Evolutionary conservation across 805 yeast genomes (phyloP), one percentile per base, ranked within the genome.

Genomic region (Pichia eremophila): DNA sequence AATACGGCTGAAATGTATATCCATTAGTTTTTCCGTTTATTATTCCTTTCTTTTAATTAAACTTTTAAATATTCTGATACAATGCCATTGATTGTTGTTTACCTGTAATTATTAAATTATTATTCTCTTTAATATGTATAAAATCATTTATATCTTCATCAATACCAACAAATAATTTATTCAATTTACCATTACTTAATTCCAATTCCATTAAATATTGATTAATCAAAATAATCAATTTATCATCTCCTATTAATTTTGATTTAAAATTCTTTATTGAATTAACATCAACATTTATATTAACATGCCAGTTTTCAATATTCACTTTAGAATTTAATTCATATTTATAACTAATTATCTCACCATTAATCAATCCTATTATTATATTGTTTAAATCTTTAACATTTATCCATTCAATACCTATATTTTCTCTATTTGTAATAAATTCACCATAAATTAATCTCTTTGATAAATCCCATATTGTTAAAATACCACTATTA

Each of bases 381-480:
- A 57, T 29, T 3, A 48, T 34, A 19, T 18, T 17, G 9, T 45
- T 40, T 1, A 28, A 40, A 17, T 39, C 27, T 4, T 51, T 47
- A 36, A 27, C 11, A 39, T 46, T 19, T 51, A 39, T 9, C 49
- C 47, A 8, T 2, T 43, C 54, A 18, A 46, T 48, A 8, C 17
- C 28, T 14, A 11, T 18, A 19, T 32, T 27, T 2, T 46, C 45
- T 6, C 46, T 51, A 17, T 43, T 43, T 2, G 54, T 52, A 7
- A 39, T 25, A 19, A 55, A 49, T 43, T 64, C 67, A 1, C 60
- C 58, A 11, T 57, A 35, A 17, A 44, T 54, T 7, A 53, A 29
- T 31, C 57, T 48, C 2, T 57, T 57, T 27, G 65, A 56, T 31
- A 67, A 32, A 57, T 74, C 74, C 78, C 78, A 75, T 9, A 61